These are phyloP conservation scores for Euphrasia arctica DNA, from an alignment of 305 asterid genomes.

Conservation along the genomic window DNA sequence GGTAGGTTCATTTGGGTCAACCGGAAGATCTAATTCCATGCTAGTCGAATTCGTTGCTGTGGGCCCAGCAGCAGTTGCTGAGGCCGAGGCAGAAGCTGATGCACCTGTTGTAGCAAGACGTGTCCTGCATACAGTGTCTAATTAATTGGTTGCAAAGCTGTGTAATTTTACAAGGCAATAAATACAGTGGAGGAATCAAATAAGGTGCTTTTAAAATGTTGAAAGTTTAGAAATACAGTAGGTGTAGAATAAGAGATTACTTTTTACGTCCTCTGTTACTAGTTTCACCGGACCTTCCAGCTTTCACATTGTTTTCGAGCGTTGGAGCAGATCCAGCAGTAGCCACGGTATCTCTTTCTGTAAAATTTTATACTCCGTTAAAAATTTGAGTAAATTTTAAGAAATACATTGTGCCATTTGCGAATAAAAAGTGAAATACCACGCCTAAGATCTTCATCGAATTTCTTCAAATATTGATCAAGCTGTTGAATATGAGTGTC, in stretches of 20 bases:
- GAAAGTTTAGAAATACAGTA: neutral
- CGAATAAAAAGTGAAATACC: slow-evolving; percentile 41
- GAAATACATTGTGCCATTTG: slow-evolving; percentile 9
- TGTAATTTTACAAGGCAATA: neutral
- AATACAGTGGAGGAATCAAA: neutral
- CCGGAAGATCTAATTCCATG: slow-evolving; percentile 90
- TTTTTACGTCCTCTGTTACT: slow-evolving; percentile 93
- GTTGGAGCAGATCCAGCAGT: slow-evolving; percentile 53
- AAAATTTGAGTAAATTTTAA: slow-evolving; percentile 14
- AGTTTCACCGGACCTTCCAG: slow-evolving; percentile 77
- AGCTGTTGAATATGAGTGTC: slow-evolving; percentile 95
- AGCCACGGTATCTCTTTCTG: slow-evolving; percentile 65
- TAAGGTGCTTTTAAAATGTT: slow-evolving; percentile 4
- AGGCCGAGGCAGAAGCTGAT: slow-evolving; percentile 43
- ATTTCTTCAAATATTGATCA: slow-evolving; percentile 82
- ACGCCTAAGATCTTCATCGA: slow-evolving; percentile 78
- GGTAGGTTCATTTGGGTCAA: slow-evolving; percentile 97
- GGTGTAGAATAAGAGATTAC: slow-evolving; percentile 37
- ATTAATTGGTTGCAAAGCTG: slow-evolving; percentile 1
- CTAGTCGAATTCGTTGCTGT: slow-evolving; percentile 49
- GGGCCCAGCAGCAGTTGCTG: slow-evolving; percentile 39
- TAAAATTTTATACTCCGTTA: slow-evolving; percentile 18
- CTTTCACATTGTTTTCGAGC: slow-evolving; percentile 55
- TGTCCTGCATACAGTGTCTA: slow-evolving; percentile 46
- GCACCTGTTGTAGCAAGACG: slow-evolving; percentile 65